phyloP scores from a whole-genome alignment of 257 asterid species.

The Forsythia viridissima region DNA sequence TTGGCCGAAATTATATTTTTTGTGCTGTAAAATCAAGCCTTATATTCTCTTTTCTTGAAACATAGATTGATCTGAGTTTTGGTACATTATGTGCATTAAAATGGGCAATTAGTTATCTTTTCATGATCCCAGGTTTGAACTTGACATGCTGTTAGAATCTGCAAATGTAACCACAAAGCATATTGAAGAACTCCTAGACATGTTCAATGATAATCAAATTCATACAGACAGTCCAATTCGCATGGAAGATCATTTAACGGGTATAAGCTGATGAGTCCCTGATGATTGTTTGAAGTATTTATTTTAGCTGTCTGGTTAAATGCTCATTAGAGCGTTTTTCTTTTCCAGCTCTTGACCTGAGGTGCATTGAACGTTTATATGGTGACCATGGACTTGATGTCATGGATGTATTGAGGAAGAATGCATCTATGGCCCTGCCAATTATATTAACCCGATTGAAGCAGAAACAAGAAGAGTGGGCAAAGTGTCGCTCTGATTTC shows the following conservation, averaged over 20 bases:
- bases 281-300: conserved; percentile 24
- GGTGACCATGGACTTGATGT: conserved; percentile 99
- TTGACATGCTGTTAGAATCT: conserved; percentile 93
- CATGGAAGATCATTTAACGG: conserved; percentile 78
- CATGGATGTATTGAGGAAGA: conserved; percentile 84
- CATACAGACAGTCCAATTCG: conserved; percentile 47
- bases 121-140: conserved; percentile 77
- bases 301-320: conserved; percentile 26
- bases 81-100: conserved; percentile 14
- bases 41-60: conserved; percentile 6
- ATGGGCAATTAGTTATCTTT: conserved; percentile 33
- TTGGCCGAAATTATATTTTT: conserved; percentile 7
- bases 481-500: conserved; percentile 86
- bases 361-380: conserved; percentile 96
- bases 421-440: conserved; percentile 79
- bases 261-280: conserved; percentile 43
- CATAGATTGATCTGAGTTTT: conserved; percentile 18
- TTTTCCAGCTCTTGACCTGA: conserved; percentile 66
- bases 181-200: conserved; percentile 80
- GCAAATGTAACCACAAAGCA: conserved; percentile 74
- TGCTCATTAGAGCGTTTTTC: conserved; percentile 25
- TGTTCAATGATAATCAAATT: conserved; percentile 52
- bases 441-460: conserved; percentile 87
- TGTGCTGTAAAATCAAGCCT: not conserved
- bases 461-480: conserved; percentile 98